These are phyloP conservation scores for Brassica rapa DNA, from an alignment of 345 rosid genomes.

Conservation along the genomic window DNA sequence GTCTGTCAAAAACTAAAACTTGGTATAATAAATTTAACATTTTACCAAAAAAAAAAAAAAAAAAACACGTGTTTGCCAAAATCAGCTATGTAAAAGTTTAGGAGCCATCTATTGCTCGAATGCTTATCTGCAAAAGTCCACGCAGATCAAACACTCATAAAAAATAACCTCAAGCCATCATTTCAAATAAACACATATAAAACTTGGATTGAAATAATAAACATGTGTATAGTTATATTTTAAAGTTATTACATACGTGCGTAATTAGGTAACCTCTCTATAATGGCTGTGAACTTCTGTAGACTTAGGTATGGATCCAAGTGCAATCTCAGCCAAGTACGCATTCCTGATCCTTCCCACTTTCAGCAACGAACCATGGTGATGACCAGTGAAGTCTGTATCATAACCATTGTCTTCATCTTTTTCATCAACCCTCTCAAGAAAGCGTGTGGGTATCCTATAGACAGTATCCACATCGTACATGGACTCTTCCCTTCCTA, in stretches of 20 bases:
- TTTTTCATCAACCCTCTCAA: slow-evolving; percentile 68
- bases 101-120: background rate
- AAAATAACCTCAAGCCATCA: too few species aligned
- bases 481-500: slow-evolving; percentile 41
- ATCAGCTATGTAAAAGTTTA: background rate
- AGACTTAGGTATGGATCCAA: slow-evolving; percentile 43
- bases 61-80: background rate
- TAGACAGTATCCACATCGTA: slow-evolving; percentile 77
- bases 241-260: too few species aligned
- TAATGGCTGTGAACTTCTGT: slow-evolving; percentile 66
- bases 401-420: slow-evolving; percentile 35
- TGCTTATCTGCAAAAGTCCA: background rate
- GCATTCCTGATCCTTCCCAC: slow-evolving; percentile 48
- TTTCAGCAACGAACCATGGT: slow-evolving; percentile 65
- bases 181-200: too few species aligned
- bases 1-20: too few species aligned
- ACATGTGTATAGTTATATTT: too few species aligned
- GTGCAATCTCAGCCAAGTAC: too few species aligned
- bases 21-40: too few species aligned
- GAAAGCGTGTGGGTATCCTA: slow-evolving; percentile 59
- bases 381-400: background rate
- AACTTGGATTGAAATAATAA: too few species aligned
- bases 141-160: background rate
- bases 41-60: too few species aligned
- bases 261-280: background rate